Evolutionary conservation across 1,284 basidiomycete genomes (phyloP), one percentile per base, ranked within the genome.

Genomic region (Ganoderma meredithae): DNA sequence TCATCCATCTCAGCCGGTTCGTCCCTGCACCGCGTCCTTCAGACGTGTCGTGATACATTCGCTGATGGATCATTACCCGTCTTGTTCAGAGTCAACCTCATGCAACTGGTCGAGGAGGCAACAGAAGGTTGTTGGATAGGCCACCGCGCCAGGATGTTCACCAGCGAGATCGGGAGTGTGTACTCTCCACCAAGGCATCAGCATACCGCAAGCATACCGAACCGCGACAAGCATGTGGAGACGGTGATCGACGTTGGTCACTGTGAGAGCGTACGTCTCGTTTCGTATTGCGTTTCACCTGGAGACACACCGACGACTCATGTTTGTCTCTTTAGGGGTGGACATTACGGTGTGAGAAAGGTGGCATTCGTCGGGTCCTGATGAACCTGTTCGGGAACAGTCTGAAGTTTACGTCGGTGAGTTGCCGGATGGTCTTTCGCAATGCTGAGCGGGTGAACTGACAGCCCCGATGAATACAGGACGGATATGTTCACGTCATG

Each of bases 351-450:
- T 97, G 95, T 79, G 97, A 99, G 80, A 95, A 93, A 73, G 96
- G 95, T 49, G 97, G 97, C 25, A 91, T 98, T 68, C 89, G 97
- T 36, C 88, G 97, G 49, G 90, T 98, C 15, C 79, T 98, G 71
- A 98, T 98, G 95, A 99, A 99, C 78, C 81, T 99, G 47, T 95
- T 98, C 74, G 95, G 95, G 41, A 98, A 98, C 79, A 96, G 95
- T 75, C 83, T 97, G 72, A 98, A 98, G 81, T 98, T 97, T 78
- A 97, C 95, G 52, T 85, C 88, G 64, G 93, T 93, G 75, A 33
- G 83, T 62, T 63, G 19, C 8, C 74, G 25, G 31, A 59, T 53
- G 61, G 60, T 49, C 62, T 43, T 67, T 62, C 56, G 43, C 39
- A 17, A 56, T 27, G 33, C 19, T 19, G 17, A 17, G 47, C 44